Percentiles rank a stretch among this genome's conserved stretches.
Evolutionary conservation across 2,329 filamentous ascomycete species (phyloP).

Genomic region (Cadophora sp.): DNA sequence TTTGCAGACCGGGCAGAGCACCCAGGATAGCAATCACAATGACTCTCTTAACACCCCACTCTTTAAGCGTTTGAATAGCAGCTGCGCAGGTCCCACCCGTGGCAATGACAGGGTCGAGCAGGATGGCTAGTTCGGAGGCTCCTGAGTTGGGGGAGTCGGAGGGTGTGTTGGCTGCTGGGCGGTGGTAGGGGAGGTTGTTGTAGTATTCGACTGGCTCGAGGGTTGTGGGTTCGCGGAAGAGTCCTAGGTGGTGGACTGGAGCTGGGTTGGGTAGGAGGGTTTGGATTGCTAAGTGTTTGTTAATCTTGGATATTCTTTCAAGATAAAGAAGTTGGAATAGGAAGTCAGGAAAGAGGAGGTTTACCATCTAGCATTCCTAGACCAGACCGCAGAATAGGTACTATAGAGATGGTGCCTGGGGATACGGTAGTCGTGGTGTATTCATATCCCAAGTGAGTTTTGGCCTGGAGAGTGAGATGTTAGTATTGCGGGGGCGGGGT

Average conservation of each 20-base stretch:
- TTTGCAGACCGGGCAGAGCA: constrained; percentile 71
- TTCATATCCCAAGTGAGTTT: constrained; percentile 78
- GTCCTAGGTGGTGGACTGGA: constrained; percentile 89
- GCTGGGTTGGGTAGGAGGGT: constrained; percentile 81
- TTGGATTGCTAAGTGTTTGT: constrained; percentile 84
- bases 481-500: constrained; percentile 24
- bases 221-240: constrained; percentile 89
- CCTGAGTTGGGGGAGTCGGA: constrained; percentile 48
- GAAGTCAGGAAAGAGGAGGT: constrained; percentile 30
- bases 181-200: constrained; percentile 89
- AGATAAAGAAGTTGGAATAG: neutral
- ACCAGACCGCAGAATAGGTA: constrained; percentile 92
- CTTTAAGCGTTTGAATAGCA: constrained; percentile 84
- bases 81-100: constrained; percentile 90
- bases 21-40: constrained; percentile 79
- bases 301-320: too few relatives aligned
- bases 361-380: constrained; percentile 87
- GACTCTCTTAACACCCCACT: constrained; percentile 89
- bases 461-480: constrained; percentile 60
- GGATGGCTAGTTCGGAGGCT: constrained; percentile 71
- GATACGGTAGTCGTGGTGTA: constrained; percentile 70
- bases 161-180: constrained; percentile 50
- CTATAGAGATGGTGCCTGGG: constrained; percentile 74
- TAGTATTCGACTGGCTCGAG: constrained; percentile 96
- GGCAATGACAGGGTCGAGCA: constrained; percentile 92